phyloP scores from a whole-genome alignment of 768 basidiomycete species.

The Asterophora parasitica region DNA sequence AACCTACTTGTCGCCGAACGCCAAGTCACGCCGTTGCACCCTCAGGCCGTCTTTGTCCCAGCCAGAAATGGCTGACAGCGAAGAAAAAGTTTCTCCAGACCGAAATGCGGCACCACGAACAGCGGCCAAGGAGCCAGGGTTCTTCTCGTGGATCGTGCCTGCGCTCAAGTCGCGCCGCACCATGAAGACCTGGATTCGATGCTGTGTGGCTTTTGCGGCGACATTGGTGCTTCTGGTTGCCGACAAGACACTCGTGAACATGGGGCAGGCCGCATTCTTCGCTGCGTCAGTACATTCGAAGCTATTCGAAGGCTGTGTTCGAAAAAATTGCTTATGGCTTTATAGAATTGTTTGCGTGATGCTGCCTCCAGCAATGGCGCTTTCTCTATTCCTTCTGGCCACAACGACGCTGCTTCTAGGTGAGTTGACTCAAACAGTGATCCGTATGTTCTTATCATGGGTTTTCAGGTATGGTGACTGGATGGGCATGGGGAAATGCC shows the following conservation, averaged over 20 bases:
- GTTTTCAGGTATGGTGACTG: constrained; percentile 34
- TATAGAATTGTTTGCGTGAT: constrained; percentile 34
- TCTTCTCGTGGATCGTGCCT: constrained; percentile 29
- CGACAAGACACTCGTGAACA: constrained; percentile 23
- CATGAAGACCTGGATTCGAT: constrained; percentile 37
- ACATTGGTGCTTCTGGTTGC: constrained; percentile 33
- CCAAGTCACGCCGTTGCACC: too few species aligned
- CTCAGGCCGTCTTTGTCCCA: too few species aligned
- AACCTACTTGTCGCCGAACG: too few species aligned
- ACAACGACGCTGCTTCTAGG: constrained; percentile 30
- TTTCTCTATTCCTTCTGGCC: constrained; percentile 34
- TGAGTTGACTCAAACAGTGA: constrained; percentile 6
- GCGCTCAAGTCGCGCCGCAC: constrained; percentile 30
- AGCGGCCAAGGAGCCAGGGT: constrained; percentile 9
- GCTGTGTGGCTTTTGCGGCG: constrained; percentile 28
- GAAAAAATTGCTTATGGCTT: background rate
- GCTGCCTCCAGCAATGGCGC: constrained; percentile 34
- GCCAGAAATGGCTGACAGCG: constrained; percentile 11
- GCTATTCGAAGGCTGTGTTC: too few species aligned
- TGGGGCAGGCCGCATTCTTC: constrained; percentile 41
- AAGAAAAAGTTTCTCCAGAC: constrained; percentile 2
- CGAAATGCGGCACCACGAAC: too few species aligned
- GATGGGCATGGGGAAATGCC: constrained; percentile 44
- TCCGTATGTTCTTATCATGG: background rate
- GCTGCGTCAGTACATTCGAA: constrained; percentile 22